These are phyloP conservation scores for Flaveria brownii DNA, from an alignment of 129 eudicot genomes.

Conservation along the genomic window DNA sequence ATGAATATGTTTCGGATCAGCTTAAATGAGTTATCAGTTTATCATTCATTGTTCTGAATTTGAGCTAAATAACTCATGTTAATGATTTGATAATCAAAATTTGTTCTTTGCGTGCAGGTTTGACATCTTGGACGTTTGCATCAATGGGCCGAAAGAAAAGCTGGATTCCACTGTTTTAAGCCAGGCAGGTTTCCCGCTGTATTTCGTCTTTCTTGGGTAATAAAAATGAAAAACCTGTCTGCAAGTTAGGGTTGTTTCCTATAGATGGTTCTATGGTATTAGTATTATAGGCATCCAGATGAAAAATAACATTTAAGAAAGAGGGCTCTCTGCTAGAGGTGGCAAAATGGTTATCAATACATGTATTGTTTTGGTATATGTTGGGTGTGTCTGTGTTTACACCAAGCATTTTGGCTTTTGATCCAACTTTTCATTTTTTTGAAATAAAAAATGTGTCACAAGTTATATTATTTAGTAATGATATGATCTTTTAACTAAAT, in stretches of 20 bases:
- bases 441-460: not conserved
- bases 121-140: constrained; percentile 89
- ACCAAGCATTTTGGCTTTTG: not conserved
- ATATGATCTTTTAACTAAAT: not conserved
- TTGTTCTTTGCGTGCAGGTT: constrained; percentile 51
- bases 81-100: not conserved
- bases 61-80: not conserved
- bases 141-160: constrained; percentile 93
- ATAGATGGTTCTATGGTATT: constrained; percentile 9
- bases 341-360: not conserved
- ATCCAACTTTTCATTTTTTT: not conserved
- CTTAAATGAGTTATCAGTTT: not conserved
- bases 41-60: not conserved
- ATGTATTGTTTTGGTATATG: not conserved
- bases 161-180: constrained; percentile 90
- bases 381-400: not conserved
- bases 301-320: not conserved
- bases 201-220: constrained; percentile 17
- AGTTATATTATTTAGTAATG: not conserved
- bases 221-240: no score
- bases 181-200: constrained; percentile 54
- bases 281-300: not conserved
- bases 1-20: constrained; percentile 6
- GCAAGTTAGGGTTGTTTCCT: constrained; percentile 1
- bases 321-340: not conserved